phyloP scores from a whole-genome alignment of 176 grass and related monocot genomes.

The Aegilops umbellulata region DNA sequence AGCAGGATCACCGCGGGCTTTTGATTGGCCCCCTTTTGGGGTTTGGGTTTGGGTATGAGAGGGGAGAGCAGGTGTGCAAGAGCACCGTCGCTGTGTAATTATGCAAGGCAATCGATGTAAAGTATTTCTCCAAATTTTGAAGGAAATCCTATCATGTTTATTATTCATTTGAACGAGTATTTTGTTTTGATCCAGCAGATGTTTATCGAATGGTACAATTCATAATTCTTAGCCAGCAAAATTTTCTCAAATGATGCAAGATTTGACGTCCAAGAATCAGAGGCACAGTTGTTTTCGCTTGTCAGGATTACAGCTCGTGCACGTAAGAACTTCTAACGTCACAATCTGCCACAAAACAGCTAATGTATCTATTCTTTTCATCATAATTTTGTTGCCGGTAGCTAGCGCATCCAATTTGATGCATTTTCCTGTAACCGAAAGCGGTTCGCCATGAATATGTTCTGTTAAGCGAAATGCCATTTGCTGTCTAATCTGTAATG shows the following conservation, averaged over 20 bases:
- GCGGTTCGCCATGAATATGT: not conserved
- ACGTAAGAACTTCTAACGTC: not conserved
- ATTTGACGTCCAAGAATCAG: not conserved
- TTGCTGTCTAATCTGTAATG: not conserved
- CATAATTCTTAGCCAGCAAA: not conserved
- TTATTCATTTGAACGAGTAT: not conserved
- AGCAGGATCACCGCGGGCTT: not conserved
- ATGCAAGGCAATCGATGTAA: not conserved
- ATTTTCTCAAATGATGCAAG: too few species aligned
- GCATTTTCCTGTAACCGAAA: not conserved
- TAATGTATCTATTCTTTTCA: not conserved
- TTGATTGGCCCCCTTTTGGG: not conserved
- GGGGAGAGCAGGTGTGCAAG: not conserved
- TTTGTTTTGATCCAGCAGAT: not conserved
- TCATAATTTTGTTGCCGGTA: not conserved
- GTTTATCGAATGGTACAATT: not conserved
- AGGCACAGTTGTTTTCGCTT: not conserved
- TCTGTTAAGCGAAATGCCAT: not conserved
- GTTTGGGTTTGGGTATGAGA: not conserved
- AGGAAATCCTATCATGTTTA: not conserved
- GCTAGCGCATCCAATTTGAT: not conserved
- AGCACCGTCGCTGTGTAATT: not conserved
- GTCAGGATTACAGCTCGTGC: not conserved
- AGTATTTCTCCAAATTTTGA: constrained; percentile 13
- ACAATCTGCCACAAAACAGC: not conserved